phyloP scores from a whole-genome alignment of 768 basidiomycete genomes.

The Guyanaporus albipodus region DNA sequence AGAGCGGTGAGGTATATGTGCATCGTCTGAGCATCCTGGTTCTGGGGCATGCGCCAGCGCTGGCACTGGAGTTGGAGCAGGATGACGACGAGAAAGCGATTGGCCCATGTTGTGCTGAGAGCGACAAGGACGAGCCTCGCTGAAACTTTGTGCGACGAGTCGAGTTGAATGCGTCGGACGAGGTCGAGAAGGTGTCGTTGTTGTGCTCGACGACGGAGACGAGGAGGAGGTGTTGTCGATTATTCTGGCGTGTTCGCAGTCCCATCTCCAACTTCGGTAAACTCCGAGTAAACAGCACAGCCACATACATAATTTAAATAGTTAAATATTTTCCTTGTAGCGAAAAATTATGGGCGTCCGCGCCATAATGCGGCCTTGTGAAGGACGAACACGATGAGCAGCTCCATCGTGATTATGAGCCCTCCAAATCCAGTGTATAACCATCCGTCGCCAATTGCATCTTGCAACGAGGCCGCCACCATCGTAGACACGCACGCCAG shows the following conservation, averaged over 20 bases:
- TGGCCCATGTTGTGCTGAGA: conserved; percentile 26
- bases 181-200: conserved; percentile 10
- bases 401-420: conserved; percentile 48
- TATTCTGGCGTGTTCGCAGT: conserved; percentile 26
- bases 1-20: conserved; percentile 7
- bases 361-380: conserved; percentile 62
- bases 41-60: conserved; percentile 5
- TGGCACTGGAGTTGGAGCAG: conserved; percentile 8
- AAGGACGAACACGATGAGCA: conserved; percentile 57
- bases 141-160: neutral
- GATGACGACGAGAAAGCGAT: conserved; percentile 29
- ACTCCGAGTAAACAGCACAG: conserved; percentile 16
- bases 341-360: conserved; percentile 26
- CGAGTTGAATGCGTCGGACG: neutral
- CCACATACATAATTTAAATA: conserved; percentile 14
- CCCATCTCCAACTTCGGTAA: conserved; percentile 25
- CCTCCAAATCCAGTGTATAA: conserved; percentile 67
- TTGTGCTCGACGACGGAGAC: conserved; percentile 12
- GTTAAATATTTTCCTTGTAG: conserved; percentile 1
- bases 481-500: conserved; percentile 68
- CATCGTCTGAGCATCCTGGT: conserved; percentile 5
- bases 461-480: conserved; percentile 70
- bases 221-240: conserved; percentile 16
- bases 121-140: neutral
- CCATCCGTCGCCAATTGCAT: conserved; percentile 74